Evolutionary conservation across 495 filamentous ascomycete genomes (phyloP).

Genomic region (Choiromyces venosus): DNA sequence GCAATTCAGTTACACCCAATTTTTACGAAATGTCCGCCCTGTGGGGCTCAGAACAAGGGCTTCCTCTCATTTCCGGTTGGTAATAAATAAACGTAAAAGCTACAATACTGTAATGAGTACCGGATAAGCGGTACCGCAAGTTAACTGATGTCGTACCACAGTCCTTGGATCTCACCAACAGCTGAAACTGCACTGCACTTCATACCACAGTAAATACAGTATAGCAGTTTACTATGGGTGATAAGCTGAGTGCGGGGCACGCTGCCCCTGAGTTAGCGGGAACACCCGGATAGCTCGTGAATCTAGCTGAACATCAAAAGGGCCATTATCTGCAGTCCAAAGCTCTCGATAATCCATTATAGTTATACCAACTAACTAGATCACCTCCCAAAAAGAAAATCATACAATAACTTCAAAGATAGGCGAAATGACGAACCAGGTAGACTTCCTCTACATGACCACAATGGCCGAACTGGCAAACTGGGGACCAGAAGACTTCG

Average conservation of each 20-base stretch:
- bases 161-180: background rate
- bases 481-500: conserved; percentile 40
- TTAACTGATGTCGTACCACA: background rate
- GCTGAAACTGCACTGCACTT: background rate
- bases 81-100: no score
- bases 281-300: background rate
- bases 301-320: background rate
- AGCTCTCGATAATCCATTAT: background rate
- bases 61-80: background rate
- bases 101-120: no score
- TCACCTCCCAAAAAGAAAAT: background rate
- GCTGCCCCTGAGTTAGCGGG: no score
- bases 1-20: background rate
- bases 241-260: background rate
- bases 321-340: background rate
- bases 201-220: no score
- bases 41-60: background rate
- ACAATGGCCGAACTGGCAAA: conserved; percentile 44
- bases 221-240: background rate
- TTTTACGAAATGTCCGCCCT: background rate
- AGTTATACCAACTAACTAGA: background rate
- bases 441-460: conserved; percentile 31
- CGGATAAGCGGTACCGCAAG: no score
- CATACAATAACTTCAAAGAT: background rate
- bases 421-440: background rate